Conservation (phyloP, 345 rosid species). For the Ceriops decandra region DNA sequence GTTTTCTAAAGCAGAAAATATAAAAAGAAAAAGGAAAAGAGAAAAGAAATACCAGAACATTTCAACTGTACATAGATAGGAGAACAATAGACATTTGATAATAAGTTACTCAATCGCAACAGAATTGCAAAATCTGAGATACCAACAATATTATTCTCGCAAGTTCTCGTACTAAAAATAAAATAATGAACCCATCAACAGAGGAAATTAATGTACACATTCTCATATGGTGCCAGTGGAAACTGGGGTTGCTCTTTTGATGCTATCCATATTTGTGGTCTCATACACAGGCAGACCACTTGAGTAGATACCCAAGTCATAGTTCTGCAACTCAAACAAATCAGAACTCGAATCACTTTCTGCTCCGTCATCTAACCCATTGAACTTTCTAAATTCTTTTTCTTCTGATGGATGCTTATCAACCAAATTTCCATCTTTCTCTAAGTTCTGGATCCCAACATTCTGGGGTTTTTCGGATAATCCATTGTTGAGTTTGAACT, state of each 20-base stretch:
- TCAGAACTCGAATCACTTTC: constrained; percentile 97
- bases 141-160: constrained; percentile 7
- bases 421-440: constrained; percentile 32
- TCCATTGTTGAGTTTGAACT: neutral
- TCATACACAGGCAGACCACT: constrained; percentile 86
- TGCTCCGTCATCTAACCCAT: constrained; percentile 52
- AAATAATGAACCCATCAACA: constrained; percentile 9
- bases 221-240: constrained; percentile 35
- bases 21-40: neutral
- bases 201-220: constrained; percentile 4
- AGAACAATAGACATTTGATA: neutral
- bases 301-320: constrained; percentile 56
- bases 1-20: neutral
- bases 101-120: neutral
- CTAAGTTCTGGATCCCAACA: neutral
- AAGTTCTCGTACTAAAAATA: constrained; percentile 5
- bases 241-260: constrained; percentile 64
- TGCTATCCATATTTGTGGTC: constrained; percentile 67
- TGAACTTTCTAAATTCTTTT: constrained; percentile 33
- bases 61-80: constrained; percentile 14
- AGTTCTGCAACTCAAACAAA: constrained; percentile 83
- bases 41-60: constrained; percentile 11
- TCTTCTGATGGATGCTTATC: constrained; percentile 12
- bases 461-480: constrained; percentile 9
- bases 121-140: constrained; percentile 2